Conservation (phyloP, 345 rosid species). For the Rhizophora apiculata region DNA sequence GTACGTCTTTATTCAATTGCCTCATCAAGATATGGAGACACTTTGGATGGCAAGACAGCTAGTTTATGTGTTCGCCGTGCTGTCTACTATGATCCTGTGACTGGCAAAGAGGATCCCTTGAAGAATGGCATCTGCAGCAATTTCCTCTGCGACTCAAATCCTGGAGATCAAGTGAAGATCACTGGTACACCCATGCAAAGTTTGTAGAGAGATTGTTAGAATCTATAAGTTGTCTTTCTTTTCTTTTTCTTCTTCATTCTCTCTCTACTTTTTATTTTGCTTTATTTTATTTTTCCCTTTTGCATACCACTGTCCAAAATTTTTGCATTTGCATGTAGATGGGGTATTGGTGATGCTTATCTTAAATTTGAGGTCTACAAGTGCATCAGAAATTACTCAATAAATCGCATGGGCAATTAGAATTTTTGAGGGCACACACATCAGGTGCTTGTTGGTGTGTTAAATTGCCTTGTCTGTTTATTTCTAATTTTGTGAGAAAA, state of each 20-base stretch:
- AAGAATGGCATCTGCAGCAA: constrained; percentile 91
- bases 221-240: neutral
- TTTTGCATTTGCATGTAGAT: too few relatives aligned
- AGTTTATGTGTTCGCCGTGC: constrained; percentile 97
- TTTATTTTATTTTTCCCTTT: too few relatives aligned
- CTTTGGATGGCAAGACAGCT: constrained; percentile 84
- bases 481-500: too few relatives aligned
- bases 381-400: too few relatives aligned
- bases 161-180: constrained; percentile 82
- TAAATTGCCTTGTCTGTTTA: too few relatives aligned
- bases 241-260: neutral
- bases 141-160: constrained; percentile 82
- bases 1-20: constrained; percentile 98
- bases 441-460: too few relatives aligned
- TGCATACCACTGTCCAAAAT: too few relatives aligned
- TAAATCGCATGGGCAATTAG: too few relatives aligned
- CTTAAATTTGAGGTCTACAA: too few relatives aligned
- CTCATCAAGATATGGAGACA: constrained; percentile 89
- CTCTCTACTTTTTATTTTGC: neutral
- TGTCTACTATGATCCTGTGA: constrained; percentile 85
- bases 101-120: constrained; percentile 89
- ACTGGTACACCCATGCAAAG: constrained; percentile 51
- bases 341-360: too few relatives aligned
- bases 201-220: constrained; percentile 6
- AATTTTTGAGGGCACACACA: too few relatives aligned